Evolutionary conservation across 2,329 filamentous ascomycete species (phyloP), one percentile per base, ranked within the genome.

Genomic region (Hawksworthiomyces lignivorus): DNA sequence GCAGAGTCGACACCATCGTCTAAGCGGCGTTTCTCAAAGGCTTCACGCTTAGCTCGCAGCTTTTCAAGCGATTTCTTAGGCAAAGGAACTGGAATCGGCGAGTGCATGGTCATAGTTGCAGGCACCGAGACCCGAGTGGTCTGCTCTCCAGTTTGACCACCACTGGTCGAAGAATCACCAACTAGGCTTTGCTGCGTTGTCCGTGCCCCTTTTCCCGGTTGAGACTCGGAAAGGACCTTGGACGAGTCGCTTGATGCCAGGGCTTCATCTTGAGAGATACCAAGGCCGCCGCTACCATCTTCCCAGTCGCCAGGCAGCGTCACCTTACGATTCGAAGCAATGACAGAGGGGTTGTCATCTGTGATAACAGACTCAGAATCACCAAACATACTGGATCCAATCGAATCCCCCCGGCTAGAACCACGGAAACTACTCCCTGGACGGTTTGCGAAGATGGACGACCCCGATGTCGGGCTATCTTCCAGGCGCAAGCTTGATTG

Each of bases 381-480:
- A 4, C 87, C 88, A 62, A 90, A 92, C 36, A 92, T 76, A 56
- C 87, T 89, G 9, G 85, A 94, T 43, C 83, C 84, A 44, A 96
- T 84, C 0, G 90, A 96, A 56, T 95, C 87, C 54, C 88, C 87
- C 27, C 88, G 76, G 55, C 86, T 94, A 4, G 86, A 90, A 3
- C 77, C 80, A 51, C 80, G 74, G 57, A 89, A 86, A 48, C 85
- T 87, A 47, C 83, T 83, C 32, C 82, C 79, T n/a, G 82, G 74
- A 26, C 80, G 71, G 20, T 74, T 72, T 15, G 80, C 77, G 56
- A 85, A 88, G 5, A 75, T 64, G 14, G 85, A 85, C 11, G 86
- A 89, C 14, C 77, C 80, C 3, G 84, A 84, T 1, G 87, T 89
- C 4, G 89, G 88, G 56, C 89, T 96, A 50, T 94, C 87, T 50